Evolutionary conservation across 2,329 filamentous ascomycete genomes (phyloP).

Genomic region (Nemania diffusa): DNA sequence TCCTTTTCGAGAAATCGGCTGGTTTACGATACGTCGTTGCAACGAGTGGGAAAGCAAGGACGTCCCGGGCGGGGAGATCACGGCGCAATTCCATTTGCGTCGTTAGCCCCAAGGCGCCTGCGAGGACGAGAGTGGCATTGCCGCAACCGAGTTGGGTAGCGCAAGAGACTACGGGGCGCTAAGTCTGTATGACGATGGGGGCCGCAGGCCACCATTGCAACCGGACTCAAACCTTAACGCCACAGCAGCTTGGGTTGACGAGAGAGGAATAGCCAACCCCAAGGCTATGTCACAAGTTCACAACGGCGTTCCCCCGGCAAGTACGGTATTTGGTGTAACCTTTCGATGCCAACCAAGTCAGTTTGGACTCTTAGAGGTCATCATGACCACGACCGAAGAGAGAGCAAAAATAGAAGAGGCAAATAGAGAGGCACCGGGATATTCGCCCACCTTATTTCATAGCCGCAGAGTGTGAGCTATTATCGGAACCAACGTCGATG

Average conservation of each 20-base stretch:
- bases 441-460: not conserved
- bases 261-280: constrained; percentile 25
- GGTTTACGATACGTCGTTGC: not conserved
- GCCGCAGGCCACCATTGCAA: constrained; percentile 15
- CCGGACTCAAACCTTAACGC: constrained; percentile 35
- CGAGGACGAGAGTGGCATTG: constrained; percentile 1
- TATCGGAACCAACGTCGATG: not conserved
- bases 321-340: constrained; percentile 1
- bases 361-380: not conserved
- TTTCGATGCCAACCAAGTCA: too few species aligned
- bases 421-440: not conserved
- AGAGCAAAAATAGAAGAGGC: not conserved
- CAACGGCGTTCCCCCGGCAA: not conserved
- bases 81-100: constrained; percentile 10
- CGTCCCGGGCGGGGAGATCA: constrained; percentile 4
- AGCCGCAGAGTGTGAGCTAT: not conserved
- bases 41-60: not conserved
- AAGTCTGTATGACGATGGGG: constrained; percentile 23
- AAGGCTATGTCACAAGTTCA: not conserved
- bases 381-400: not conserved
- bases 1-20: not conserved
- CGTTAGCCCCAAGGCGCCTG: not conserved
- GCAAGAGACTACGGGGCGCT: constrained; percentile 1
- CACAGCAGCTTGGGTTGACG: constrained; percentile 20
- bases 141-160: not conserved